phyloP scores from a whole-genome alignment of 2,329 filamentous ascomycete species.

The Alternaria hordeiaustralica region DNA sequence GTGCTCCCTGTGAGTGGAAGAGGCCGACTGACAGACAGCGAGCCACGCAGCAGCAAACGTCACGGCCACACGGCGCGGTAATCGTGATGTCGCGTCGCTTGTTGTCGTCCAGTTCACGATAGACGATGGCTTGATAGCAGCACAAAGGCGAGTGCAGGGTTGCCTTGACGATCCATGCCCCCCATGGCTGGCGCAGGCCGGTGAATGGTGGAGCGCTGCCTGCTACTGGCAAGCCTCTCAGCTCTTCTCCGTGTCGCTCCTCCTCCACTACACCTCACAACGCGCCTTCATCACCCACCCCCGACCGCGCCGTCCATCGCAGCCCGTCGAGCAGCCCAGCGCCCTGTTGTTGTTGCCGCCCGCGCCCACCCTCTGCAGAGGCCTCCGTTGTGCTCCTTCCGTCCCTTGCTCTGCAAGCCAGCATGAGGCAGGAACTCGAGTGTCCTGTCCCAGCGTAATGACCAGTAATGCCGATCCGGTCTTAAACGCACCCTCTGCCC shows the following conservation, averaged over 20 bases:
- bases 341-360: constrained; percentile 29
- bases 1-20: not conserved
- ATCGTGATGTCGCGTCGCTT: not conserved
- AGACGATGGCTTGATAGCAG: not conserved
- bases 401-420: constrained; percentile 40
- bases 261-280: constrained; percentile 15
- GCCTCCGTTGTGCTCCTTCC: constrained; percentile 5
- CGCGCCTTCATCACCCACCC: constrained; percentile 17
- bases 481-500: constrained; percentile 37
- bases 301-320: constrained; percentile 12
- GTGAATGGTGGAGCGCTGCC: constrained; percentile 26
- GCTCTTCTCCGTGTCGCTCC: constrained; percentile 23
- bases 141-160: constrained; percentile 21
- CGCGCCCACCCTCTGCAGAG: not conserved
- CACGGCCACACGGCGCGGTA: not conserved
- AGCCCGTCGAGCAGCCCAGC: constrained; percentile 23
- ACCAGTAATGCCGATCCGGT: constrained; percentile 48
- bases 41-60: constrained; percentile 3
- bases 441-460: constrained; percentile 49
- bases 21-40: not conserved
- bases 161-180: constrained; percentile 22
- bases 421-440: constrained; percentile 49
- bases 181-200: constrained; percentile 16
- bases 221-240: constrained; percentile 24
- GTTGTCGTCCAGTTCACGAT: not conserved